Evolutionary conservation across 163 green algal species (phyloP).

Genomic region (Chlamydomonas reinhardtii): DNA sequence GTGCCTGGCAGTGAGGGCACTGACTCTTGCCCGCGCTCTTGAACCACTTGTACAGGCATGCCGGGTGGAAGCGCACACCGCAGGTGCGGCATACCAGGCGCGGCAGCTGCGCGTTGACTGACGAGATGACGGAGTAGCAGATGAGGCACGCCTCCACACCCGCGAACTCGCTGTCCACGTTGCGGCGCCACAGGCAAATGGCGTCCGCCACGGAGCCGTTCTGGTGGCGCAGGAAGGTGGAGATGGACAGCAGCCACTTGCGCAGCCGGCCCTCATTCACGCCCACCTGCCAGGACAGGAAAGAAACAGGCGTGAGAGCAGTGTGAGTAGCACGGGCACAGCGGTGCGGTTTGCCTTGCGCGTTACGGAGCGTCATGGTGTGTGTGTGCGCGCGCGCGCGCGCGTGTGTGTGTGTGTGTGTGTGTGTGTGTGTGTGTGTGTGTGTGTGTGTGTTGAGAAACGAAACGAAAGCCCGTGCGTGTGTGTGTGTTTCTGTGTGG

Average conservation of each 20-base stretch:
- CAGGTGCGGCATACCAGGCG: conserved; percentile 90
- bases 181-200: conserved; percentile 84
- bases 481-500: no score
- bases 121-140: conserved; percentile 92
- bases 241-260: conserved; percentile 96
- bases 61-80: conserved; percentile 88
- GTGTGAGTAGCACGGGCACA: no score
- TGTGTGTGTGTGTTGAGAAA: no score
- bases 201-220: conserved; percentile 85
- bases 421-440: no score
- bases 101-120: conserved; percentile 83
- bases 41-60: conserved; percentile 99
- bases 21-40: conserved; percentile 84
- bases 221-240: conserved; percentile 87
- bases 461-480: no score
- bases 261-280: conserved; percentile 86
- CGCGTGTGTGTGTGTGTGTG: no score
- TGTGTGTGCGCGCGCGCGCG: no score
- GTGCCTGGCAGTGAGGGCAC: conserved; percentile 95
- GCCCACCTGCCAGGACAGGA: conserved; percentile 77
- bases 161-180: conserved; percentile 79
- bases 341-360: no score
- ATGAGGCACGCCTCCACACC: conserved; percentile 97
- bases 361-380: no score
- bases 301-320: background rate